A percentile compares a stretch with the other conserved stretches of the same genome.
These are phyloP conservation scores for Endoconidiophora polonica DNA, from an alignment of 2,329 filamentous ascomycete species.

Conservation along the genomic window DNA sequence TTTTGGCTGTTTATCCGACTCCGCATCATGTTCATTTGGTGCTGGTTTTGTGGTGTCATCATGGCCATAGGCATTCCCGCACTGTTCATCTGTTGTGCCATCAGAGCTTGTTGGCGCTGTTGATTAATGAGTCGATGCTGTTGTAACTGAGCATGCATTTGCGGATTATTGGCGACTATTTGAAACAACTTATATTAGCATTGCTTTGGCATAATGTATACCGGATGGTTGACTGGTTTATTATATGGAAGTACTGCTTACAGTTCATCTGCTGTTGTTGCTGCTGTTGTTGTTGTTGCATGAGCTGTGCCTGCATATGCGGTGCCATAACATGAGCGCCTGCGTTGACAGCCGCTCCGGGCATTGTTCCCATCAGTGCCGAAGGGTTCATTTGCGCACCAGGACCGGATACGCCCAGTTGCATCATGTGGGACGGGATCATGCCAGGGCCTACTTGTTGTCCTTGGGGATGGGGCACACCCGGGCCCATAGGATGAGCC, in stretches of 20 bases:
- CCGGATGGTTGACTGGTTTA: too few relatives aligned
- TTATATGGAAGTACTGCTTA: conserved; percentile 2
- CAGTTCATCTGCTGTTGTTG: conserved; percentile 8
- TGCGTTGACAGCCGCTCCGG: conserved; percentile 44
- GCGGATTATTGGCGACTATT: conserved; percentile 17
- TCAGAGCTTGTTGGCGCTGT: conserved; percentile 33
- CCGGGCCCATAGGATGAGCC: conserved; percentile 45
- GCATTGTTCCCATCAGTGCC: conserved; percentile 62
- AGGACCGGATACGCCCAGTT: conserved; percentile 52
- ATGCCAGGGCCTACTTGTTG: conserved; percentile 44
- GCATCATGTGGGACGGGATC: conserved; percentile 52
- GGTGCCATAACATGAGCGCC: conserved; percentile 51
- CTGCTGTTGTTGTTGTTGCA: conserved; percentile 38
- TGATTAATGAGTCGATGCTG: conserved; percentile 39
- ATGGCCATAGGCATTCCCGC: conserved; percentile 38
- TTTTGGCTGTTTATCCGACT: not conserved
- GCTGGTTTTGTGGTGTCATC: conserved; percentile 24
- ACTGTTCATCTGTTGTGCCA: conserved; percentile 32
- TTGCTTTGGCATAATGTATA: too few relatives aligned
- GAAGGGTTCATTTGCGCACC: conserved; percentile 54
- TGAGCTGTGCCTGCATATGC: conserved; percentile 45
- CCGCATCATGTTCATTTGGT: conserved; percentile 34
- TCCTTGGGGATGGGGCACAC: conserved; percentile 50
- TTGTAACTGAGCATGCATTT: conserved; percentile 26
- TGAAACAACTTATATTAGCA: conserved; percentile 2